Evolutionary conservation across 768 basidiomycete species (phyloP), one percentile per base, ranked within the genome.

Genomic region (Coprinopsis strossmayeri): DNA sequence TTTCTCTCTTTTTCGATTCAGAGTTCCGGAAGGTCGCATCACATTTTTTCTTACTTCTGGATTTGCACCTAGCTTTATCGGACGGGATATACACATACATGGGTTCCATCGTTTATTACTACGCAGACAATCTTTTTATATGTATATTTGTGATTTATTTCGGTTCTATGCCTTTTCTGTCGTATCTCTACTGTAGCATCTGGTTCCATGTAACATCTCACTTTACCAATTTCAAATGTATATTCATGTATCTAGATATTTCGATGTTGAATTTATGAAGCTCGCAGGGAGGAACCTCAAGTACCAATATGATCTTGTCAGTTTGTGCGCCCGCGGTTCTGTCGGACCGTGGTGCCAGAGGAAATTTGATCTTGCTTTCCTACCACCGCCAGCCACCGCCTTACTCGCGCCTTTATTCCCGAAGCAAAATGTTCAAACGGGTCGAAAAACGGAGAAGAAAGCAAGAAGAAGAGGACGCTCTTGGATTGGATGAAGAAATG

Each of bases 381-480:
- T 11, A 38, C 35, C 17, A 38, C 35, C 35, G 9, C 35, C 17
- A 10, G 11, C 17, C 9, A 11, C n/a, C n/a, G 11, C 5, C 35
- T 38, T 38, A 9, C 11, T 7, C 18, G 5, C 38, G 13, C 28
- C 48, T 25, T n/a, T 38, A 43, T 37, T 39, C 30, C 34, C 27
- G 13, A 40, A 41, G 35, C 41, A 45, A 17, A 12, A 90, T 90
- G 87, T 88, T 87, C 72, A 90, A 91, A 66, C 78, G 88, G 51
- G 72, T 87, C 5, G 81, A 81, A 55, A 88, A 81, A 60, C 75
- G 81, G 39, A 74, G 72, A 21, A 72, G 71, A 57, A 81, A 74
- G 56, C 74, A 70, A 51, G 71, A 82, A 57, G 70, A 81, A 54
- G 84, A 84, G 52, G 81, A 83, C 60, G 75, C 78, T 17, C 71